Conservation (phyloP, 1,284 basidiomycete genomes). For the Chalciporus sp. region DNA sequence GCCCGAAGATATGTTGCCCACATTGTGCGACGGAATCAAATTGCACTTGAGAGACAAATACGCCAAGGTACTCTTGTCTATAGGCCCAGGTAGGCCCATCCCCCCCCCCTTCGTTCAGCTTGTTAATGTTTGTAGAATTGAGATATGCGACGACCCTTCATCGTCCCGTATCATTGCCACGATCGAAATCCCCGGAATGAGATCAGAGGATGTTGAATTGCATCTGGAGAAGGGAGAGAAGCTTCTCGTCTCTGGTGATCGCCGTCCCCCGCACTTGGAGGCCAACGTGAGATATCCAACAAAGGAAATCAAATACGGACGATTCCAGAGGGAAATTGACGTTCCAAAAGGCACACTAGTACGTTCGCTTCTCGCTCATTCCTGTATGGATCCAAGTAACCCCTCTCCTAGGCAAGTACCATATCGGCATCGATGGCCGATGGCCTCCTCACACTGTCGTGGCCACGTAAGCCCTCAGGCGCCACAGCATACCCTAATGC, state of each 20-base stretch:
- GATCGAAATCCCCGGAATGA: constrained; percentile 36
- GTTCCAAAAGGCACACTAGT: constrained; percentile 39
- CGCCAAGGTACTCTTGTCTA: constrained; percentile 35
- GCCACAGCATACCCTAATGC: constrained; percentile 17
- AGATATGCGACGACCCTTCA: constrained; percentile 35
- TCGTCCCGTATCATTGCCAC: constrained; percentile 32
- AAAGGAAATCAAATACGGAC: constrained; percentile 36
- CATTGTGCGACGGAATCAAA: constrained; percentile 28
- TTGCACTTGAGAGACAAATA: constrained; percentile 27
- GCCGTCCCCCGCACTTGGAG: constrained; percentile 21
- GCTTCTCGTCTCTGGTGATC: constrained; percentile 34
- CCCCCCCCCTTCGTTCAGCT: constrained; percentile 1
- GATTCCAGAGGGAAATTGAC: constrained; percentile 31
- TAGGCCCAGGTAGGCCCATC: constrained; percentile 33
- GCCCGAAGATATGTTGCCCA: constrained; percentile 35
- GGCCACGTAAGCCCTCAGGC: constrained; percentile 27
- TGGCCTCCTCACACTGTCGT: constrained; percentile 32
- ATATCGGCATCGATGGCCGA: constrained; percentile 39
- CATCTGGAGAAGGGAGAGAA: constrained; percentile 25
- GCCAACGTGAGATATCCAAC: constrained; percentile 18
- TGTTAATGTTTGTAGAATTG: constrained; percentile 26
- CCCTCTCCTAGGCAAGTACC: constrained; percentile 30
- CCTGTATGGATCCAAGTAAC: constrained; percentile 1
- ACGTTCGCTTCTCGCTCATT: constrained; percentile 7
- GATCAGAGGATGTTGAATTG: constrained; percentile 33